Evolutionary conservation across 805 yeast species (phyloP).

Genomic region (Saturnispora gosingensis): DNA sequence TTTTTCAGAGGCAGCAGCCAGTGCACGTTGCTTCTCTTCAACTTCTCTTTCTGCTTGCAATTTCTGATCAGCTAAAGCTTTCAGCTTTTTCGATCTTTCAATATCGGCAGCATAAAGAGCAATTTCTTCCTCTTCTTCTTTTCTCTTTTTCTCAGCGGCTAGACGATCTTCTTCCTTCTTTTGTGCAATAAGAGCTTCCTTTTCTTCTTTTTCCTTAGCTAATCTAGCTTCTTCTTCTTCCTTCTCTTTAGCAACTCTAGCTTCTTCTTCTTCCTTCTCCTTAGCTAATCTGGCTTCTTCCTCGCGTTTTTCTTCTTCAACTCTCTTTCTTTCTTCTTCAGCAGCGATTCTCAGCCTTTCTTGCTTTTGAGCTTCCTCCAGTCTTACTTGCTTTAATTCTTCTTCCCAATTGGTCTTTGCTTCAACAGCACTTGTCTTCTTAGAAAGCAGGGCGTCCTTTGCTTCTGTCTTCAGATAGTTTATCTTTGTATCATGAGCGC

Average conservation of each 20-base stretch:
- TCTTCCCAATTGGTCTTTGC: conserved; percentile 35
- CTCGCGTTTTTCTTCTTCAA: conserved; percentile 32
- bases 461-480: conserved; percentile 29
- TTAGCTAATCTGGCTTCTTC: conserved; percentile 27
- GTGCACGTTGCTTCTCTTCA: conserved; percentile 30
- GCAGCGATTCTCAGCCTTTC: conserved; percentile 34
- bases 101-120: conserved; percentile 20
- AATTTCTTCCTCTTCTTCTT: conserved; percentile 28
- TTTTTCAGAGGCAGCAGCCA: conserved; percentile 26
- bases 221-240: conserved; percentile 28
- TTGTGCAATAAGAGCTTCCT: conserved; percentile 19
- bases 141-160: conserved; percentile 19
- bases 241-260: conserved; percentile 23
- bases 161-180: conserved; percentile 28
- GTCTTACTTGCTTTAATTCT: conserved; percentile 37
- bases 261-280: conserved; percentile 24
- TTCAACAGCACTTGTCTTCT: conserved; percentile 35
- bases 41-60: conserved; percentile 30
- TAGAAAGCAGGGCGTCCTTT: conserved; percentile 28
- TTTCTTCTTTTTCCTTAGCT: conserved; percentile 25
- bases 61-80: conserved; percentile 29
- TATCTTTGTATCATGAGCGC: conserved; percentile 37
- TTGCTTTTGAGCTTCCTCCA: conserved; percentile 37
- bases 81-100: conserved; percentile 33
- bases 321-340: conserved; percentile 30